phyloP scores from a whole-genome alignment of 116 monocot genomes.

The Dioscorea cayenensis region DNA sequence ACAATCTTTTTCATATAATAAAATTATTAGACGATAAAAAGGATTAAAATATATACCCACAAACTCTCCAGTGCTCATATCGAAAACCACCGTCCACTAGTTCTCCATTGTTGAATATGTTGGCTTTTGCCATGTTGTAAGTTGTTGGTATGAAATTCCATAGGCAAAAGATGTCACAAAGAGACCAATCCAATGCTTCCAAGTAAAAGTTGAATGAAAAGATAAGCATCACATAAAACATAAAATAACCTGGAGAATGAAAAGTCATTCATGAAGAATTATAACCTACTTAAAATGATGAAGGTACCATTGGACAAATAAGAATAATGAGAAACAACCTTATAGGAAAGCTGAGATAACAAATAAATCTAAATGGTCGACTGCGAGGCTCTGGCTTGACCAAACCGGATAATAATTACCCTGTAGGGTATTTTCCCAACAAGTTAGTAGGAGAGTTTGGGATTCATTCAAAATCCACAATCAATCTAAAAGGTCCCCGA shows the following conservation, averaged over 20 bases:
- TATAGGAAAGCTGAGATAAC: no score
- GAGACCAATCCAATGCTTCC: slow-evolving; percentile 97
- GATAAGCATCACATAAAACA: slow-evolving; percentile 56
- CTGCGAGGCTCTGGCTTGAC: no score
- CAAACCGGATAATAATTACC: no score
- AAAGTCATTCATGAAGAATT: neutral
- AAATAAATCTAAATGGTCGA: no score
- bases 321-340: no score
- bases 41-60: slow-evolving; percentile 45
- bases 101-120: slow-evolving; percentile 76
- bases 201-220: slow-evolving; percentile 77
- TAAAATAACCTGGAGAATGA: slow-evolving; percentile 60
- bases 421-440: no score
- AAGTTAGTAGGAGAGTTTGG: no score
- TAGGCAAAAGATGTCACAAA: slow-evolving; percentile 70
- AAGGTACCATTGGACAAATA: neutral
- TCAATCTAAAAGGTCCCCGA: no score
- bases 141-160: slow-evolving; percentile 69
- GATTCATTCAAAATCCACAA: no score
- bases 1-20: neutral
- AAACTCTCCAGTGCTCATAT: slow-evolving; percentile 76
- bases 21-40: slow-evolving; percentile 2
- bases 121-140: slow-evolving; percentile 87
- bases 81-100: slow-evolving; percentile 85
- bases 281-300: neutral